These are phyloP conservation scores for Cicer bijugum DNA, from an alignment of 306 rosid species.

Conservation along the genomic window DNA sequence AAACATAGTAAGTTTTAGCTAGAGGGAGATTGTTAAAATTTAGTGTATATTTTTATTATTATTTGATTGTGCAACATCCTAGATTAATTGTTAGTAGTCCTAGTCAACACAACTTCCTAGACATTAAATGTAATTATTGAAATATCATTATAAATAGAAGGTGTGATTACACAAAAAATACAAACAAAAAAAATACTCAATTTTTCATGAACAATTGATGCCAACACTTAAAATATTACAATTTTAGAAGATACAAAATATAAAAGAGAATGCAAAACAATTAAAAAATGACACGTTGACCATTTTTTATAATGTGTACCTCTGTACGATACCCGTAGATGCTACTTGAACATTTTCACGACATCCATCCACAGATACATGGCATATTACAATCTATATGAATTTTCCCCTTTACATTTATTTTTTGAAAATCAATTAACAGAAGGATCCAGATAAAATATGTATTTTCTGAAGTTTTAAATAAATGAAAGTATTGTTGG, in stretches of 20 bases:
- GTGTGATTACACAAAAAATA: too few species aligned
- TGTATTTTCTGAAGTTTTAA: slow-evolving; percentile 9
- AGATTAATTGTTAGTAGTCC: too few species aligned
- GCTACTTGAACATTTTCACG: slow-evolving; percentile 13
- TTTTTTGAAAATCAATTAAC: slow-evolving; percentile 11
- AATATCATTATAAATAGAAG: too few species aligned
- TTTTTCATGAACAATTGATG: slow-evolving; percentile 10
- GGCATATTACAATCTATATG: slow-evolving; percentile 19
- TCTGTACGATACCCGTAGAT: slow-evolving; percentile 1
- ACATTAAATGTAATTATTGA: too few species aligned
- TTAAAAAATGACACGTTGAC: neutral
- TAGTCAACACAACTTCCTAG: too few species aligned
- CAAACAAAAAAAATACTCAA: too few species aligned
- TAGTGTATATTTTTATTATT: too few species aligned
- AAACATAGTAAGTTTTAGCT: too few species aligned
- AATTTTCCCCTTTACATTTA: slow-evolving; percentile 24
- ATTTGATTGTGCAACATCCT: too few species aligned
- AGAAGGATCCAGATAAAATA: slow-evolving; percentile 29
- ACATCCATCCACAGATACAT: neutral
- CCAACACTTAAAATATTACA: slow-evolving; percentile 28
- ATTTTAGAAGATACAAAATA: slow-evolving; percentile 19
- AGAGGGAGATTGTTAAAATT: too few species aligned
- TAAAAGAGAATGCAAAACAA: slow-evolving; percentile 28
- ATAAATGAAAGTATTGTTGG: slow-evolving; percentile 6
- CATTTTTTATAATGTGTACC: neutral